Conservation (phyloP, 2,329 filamentous ascomycete genomes). For the Sporothrix curviconia region DNA sequence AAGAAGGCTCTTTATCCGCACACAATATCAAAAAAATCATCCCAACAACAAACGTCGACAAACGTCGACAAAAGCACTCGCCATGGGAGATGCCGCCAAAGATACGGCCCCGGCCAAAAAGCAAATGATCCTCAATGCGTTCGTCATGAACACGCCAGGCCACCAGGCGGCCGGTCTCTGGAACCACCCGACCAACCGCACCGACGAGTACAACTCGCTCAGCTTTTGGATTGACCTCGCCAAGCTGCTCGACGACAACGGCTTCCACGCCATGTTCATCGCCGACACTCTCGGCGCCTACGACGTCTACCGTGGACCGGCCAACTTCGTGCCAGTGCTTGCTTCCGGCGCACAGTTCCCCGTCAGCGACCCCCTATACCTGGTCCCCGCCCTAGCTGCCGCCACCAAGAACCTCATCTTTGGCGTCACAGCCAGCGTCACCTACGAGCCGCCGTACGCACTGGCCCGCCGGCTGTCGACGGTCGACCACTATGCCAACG, state of each 20-base stretch:
- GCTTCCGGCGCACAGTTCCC: conserved; percentile 17
- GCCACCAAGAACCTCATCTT: conserved; percentile 14
- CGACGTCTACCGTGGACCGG: conserved; percentile 17
- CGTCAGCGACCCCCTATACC: conserved; percentile 14
- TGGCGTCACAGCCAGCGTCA: conserved; percentile 11
- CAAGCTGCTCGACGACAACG: conserved; percentile 14
- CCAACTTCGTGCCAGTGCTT: conserved; percentile 14
- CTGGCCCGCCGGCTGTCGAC: conserved; percentile 13
- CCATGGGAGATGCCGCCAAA: neutral
- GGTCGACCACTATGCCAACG: conserved; percentile 15
- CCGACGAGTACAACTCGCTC: conserved; percentile 15
- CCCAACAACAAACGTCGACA: neutral
- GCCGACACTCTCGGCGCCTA: conserved; percentile 18
- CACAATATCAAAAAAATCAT: too few relatives aligned
- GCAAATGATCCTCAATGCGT: conserved; percentile 37
- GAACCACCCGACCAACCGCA: conserved; percentile 16
- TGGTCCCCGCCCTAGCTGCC: conserved; percentile 13
- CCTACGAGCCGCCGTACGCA: conserved; percentile 11
- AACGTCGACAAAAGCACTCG: too few relatives aligned
- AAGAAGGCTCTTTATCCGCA: too few relatives aligned
- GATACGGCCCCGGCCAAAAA: conserved; percentile 20
- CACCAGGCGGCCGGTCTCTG: conserved; percentile 18
- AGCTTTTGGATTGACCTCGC: conserved; percentile 17
- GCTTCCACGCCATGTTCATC: conserved; percentile 18
- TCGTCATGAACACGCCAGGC: conserved; percentile 26